A percentile compares a stretch with the other conserved stretches of the same genome.
phyloP scores from a whole-genome alignment of 2,329 filamentous ascomycete genomes.

The Aspergillus sp. region DNA sequence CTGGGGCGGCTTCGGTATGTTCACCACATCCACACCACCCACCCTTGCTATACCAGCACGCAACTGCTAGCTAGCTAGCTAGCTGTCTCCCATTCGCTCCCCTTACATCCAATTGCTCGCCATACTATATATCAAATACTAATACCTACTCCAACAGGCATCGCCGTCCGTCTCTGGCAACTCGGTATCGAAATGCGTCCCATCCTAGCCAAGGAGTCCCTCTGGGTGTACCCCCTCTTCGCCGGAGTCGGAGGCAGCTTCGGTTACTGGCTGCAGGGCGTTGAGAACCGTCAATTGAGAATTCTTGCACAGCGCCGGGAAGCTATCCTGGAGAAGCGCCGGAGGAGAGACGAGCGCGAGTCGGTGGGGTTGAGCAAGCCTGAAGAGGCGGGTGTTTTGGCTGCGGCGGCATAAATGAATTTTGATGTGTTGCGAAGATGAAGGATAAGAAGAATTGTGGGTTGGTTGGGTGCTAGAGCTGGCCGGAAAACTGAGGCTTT shows the following conservation, averaged over 20 bases:
- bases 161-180: slow-evolving; percentile 92
- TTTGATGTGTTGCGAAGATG: not conserved
- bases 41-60: too few relatives aligned
- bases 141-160: slow-evolving; percentile 57
- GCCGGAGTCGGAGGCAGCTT: slow-evolving; percentile 83
- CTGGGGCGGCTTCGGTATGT: slow-evolving; percentile 79
- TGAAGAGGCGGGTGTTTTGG: slow-evolving; percentile 38
- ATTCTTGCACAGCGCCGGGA: slow-evolving; percentile 78
- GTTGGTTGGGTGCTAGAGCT: not conserved
- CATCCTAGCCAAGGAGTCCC: slow-evolving; percentile 77
- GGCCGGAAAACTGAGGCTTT: not conserved
- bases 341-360: slow-evolving; percentile 64
- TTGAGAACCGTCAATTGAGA: slow-evolving; percentile 78
- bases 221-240: slow-evolving; percentile 92
- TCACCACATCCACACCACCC: not conserved
- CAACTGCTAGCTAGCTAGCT: too few relatives aligned
- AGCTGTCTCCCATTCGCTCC: too few relatives aligned
- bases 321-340: slow-evolving; percentile 83
- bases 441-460: too few relatives aligned
- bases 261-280: slow-evolving; percentile 93
- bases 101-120: too few relatives aligned
- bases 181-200: slow-evolving; percentile 98
- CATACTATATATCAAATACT: not conserved
- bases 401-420: slow-evolving; percentile 37
- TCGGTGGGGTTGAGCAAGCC: slow-evolving; percentile 40